Base-by-base conservation (phyloP, 2,329 filamentous ascomycete genomes). In the Allantophomopsis lycopodina region DNA sequence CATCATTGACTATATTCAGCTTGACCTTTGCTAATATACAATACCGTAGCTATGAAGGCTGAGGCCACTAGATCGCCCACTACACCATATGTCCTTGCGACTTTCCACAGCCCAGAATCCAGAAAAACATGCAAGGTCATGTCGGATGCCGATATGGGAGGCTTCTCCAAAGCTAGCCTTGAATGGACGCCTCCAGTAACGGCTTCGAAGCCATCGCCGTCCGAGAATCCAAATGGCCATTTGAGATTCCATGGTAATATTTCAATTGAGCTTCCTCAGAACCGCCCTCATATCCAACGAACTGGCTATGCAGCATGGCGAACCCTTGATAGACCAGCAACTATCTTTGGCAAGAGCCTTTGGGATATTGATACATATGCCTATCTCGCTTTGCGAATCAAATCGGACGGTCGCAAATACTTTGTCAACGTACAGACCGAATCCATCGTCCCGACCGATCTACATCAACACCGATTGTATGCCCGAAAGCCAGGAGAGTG, bases 401-500 rank as follows among this genome's bases (percentile, higher is more conserved):
- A 87, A 58, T 89, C 84, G 3, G 91, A 96, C 55, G 88, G 87
- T 13, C 71, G 91, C 43, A 82, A 84, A 52, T 98, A 96, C 64
- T 85, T 94, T 42, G 76, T 98, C 53, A 98, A 98, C 60, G 66
- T 98, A 13, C 91, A 96, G 65, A 94, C 88, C 3, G 89, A 98
- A 55, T 84, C 83, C 2, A 79, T 98, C 40, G 84, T 94, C 36
- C 83, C 86, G 10, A 89, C 87, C n/a, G 91, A 98, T 58, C 69
- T 98, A 46, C 91, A 96, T 59, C 91, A 98, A 58, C 91, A 98
- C 60, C 71, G 91, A 37, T 62, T 98, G 4, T 94, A 86, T 50
- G 71, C 81, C 7, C 80, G 79, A 53, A 73, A 75, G 7, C 79
- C 83, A 0, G 87, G 87, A 1, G 72, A 88, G 52, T 98, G 91